phyloP scores from a whole-genome alignment of 805 yeast genomes.

The Wickerhamiella hasegawae region DNA sequence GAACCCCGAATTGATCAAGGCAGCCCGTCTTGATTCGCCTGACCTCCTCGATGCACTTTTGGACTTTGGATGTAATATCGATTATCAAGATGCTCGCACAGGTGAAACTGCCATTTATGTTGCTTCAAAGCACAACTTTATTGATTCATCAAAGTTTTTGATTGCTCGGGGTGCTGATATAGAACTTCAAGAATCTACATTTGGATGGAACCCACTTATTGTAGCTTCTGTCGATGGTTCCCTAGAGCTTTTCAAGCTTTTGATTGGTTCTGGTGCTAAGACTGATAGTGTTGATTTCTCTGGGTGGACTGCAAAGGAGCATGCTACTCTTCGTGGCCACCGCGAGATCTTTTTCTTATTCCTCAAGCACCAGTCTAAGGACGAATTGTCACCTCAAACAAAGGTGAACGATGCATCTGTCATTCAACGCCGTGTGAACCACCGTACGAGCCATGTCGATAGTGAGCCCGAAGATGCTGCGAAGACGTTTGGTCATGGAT shows the following conservation, averaged over 20 bases:
- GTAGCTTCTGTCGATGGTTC: slow-evolving; percentile 81
- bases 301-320: slow-evolving; percentile 98
- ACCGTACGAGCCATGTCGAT: neutral
- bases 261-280: slow-evolving; percentile 39
- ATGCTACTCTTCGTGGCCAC: slow-evolving; percentile 83
- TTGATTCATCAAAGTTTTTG: slow-evolving; percentile 40
- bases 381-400: neutral
- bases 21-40: slow-evolving; percentile 48
- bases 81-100: slow-evolving; percentile 37
- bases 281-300: slow-evolving; percentile 52
- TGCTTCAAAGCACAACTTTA: slow-evolving; percentile 50
- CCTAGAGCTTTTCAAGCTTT: slow-evolving; percentile 34
- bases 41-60: slow-evolving; percentile 40
- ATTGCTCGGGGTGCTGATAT: slow-evolving; percentile 48
- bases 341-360: slow-evolving; percentile 49
- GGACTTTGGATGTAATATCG: slow-evolving; percentile 36
- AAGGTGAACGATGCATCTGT: neutral
- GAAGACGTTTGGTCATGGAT: slow-evolving; percentile 76
- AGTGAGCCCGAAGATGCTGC: neutral
- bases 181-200: slow-evolving; percentile 59
- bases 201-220: slow-evolving; percentile 92
- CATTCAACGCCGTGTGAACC: too few species aligned
- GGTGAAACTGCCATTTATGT: slow-evolving; percentile 71
- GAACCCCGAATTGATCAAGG: slow-evolving; percentile 38
- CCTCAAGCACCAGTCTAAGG: slow-evolving; percentile 11